Evolutionary conservation across 1,284 basidiomycete genomes (phyloP).

Genomic region (Apiotrichum akiyoshidainum): DNA sequence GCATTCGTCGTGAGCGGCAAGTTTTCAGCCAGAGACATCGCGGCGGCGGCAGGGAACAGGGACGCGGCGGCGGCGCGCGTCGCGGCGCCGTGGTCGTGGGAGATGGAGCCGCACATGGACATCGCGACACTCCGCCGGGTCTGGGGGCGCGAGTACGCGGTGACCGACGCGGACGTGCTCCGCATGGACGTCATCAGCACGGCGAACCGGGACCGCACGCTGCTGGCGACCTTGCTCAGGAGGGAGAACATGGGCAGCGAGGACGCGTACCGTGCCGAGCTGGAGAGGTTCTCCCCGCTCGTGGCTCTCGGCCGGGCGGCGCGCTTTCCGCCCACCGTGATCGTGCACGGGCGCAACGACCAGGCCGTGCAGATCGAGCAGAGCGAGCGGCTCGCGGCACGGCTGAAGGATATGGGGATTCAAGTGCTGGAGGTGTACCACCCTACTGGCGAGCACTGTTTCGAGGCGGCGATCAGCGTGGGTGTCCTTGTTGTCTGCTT

Average conservation of each 20-base stretch:
- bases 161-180: not conserved
- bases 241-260: not conserved
- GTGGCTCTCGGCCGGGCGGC: not conserved
- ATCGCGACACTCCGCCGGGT: constrained; percentile 1
- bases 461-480: constrained; percentile 26
- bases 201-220: not conserved
- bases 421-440: constrained; percentile 14
- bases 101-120: constrained; percentile 14
- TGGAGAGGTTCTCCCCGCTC: not conserved
- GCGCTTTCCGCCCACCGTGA: constrained; percentile 26
- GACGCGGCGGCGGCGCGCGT: constrained; percentile 15
- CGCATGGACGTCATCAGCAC: not conserved
- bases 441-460: constrained; percentile 21
- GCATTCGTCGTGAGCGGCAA: not conserved
- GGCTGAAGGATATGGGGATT: constrained; percentile 15
- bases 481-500: constrained; percentile 8
- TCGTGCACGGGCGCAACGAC: constrained; percentile 27
- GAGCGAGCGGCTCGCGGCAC: constrained; percentile 15
- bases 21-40: constrained; percentile 3
- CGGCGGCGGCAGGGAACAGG: constrained; percentile 4
- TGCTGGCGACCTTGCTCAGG: constrained; percentile 15
- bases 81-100: constrained; percentile 16
- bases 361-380: constrained; percentile 22
- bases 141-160: not conserved
- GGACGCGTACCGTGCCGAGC: constrained; percentile 7